Base-by-base conservation (phyloP, 2,329 filamentous ascomycete genomes). In the Aspergillus arachidicola region DNA sequence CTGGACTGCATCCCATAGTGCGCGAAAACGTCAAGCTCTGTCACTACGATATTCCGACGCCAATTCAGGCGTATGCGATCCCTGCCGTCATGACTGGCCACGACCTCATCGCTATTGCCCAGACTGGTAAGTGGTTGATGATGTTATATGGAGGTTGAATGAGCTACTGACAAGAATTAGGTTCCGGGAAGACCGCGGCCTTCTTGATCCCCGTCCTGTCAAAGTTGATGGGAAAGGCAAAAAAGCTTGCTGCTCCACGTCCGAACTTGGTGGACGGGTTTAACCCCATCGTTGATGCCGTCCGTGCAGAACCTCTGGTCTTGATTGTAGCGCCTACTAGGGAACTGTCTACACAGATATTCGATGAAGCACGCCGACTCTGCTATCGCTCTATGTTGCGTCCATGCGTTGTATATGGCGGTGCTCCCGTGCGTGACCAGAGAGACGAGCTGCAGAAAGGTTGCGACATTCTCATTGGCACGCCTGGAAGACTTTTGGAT, bases 351-450 rank as follows among this genome's bases (percentile, higher is more conserved):
- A 91, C 93, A 2, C 95, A 99, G 75, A 97, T 98, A 69, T 98
- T 97, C 79, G 93, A 97, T 66, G 94, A 98, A 76, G 89, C 92
- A 30, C 91, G 95, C 66, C 93, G 94, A 70, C 87, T 98, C 56
- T 97, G 93, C 76, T 99, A 99, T 72, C 89, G 95, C 1, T 93
- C 92, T 4, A 97, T 96, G 92, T 85, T 99, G 62, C 93, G 95
- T 46, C 94, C 95, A 28, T 93, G 91, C 69, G 93, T 96, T 50
- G 84, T 91, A 34, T 99, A 98, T 69, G 95, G 95, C 57, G 95
- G 95, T 66, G 88, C 88, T 7, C 91, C 92, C 0, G 73, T 87
- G n/a, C 76, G 78, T 2, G 85, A 89, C 14, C 93, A 97, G 78
- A 82, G 89, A 5, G 80, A 85, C 7, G 89, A 96, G 73, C 85